Evolutionary conservation across 768 basidiomycete species (phyloP).

Genomic region (Tulasnella sp.): DNA sequence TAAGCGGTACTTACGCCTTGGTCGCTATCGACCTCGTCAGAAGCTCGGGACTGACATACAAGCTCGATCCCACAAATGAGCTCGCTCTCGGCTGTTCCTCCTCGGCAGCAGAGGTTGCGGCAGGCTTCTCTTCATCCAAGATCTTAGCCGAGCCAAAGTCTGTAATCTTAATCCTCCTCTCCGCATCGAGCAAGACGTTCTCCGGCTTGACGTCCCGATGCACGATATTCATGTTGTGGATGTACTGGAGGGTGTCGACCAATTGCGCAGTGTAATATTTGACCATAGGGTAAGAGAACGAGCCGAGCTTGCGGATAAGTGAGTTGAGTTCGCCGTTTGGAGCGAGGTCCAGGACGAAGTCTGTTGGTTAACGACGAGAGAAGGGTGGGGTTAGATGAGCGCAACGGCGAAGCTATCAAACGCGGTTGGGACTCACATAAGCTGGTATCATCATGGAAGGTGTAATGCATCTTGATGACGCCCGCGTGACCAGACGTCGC

Average conservation of each 20-base stretch:
- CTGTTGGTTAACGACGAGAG: slow-evolving; percentile 30
- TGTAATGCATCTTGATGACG: slow-evolving; percentile 73
- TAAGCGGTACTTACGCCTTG: slow-evolving; percentile 53
- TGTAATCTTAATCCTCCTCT: slow-evolving; percentile 87
- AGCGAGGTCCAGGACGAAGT: slow-evolving; percentile 46
- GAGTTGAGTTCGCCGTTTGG: slow-evolving; percentile 44
- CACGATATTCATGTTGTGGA: slow-evolving; percentile 85
- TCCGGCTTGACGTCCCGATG: slow-evolving; percentile 88
- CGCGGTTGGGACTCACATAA: slow-evolving; percentile 59
- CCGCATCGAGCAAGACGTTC: slow-evolving; percentile 84
- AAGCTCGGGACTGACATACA: slow-evolving; percentile 86
- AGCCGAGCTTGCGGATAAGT: slow-evolving; percentile 59
- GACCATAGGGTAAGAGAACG: slow-evolving; percentile 70
- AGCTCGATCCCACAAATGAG: slow-evolving; percentile 86
- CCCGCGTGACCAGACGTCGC: slow-evolving; percentile 59
- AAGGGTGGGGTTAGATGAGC: neutral
- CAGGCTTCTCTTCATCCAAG: slow-evolving; percentile 34
- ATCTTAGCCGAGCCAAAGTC: slow-evolving; percentile 92
- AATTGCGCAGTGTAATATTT: slow-evolving; percentile 88
- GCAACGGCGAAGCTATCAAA: neutral
- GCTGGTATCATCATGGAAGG: slow-evolving; percentile 80
- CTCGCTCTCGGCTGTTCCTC: slow-evolving; percentile 41
- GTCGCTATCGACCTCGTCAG: slow-evolving; percentile 66
- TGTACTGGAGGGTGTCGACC: slow-evolving; percentile 81
- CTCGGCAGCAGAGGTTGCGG: slow-evolving; percentile 15